Conservation (phyloP, 495 filamentous ascomycete genomes). For the Aspergillus incahuasiensis region DNA sequence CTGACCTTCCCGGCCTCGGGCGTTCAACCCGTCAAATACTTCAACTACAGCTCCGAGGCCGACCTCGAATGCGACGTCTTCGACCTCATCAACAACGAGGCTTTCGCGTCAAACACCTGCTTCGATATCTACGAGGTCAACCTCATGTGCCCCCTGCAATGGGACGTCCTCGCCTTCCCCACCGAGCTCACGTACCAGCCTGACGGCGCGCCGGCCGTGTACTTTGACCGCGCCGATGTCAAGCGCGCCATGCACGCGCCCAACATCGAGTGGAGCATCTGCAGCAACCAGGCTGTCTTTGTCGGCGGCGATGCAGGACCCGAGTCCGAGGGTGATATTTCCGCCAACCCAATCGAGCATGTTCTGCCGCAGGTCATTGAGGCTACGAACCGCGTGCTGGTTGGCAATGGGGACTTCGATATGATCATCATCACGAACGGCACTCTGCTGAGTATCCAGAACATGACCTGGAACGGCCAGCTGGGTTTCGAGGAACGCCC, state of each 20-base stretch:
- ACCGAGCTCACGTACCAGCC: conserved; percentile 36
- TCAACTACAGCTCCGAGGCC: conserved; percentile 22
- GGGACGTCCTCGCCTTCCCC: conserved; percentile 49
- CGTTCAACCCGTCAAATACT: conserved; percentile 33
- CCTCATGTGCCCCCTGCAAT: conserved; percentile 37
- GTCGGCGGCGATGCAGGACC: conserved; percentile 34
- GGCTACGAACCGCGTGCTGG: conserved; percentile 53
- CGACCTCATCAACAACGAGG: conserved; percentile 43
- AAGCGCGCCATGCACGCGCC: conserved; percentile 57
- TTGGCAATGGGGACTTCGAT: conserved; percentile 57
- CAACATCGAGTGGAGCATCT: conserved; percentile 40
- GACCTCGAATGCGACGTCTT: conserved; percentile 50
- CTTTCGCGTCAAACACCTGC: conserved; percentile 51
- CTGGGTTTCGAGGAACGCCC: conserved; percentile 54
- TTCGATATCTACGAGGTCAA: conserved; percentile 57
- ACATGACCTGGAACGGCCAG: conserved; percentile 63
- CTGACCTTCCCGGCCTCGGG: conserved; percentile 50
- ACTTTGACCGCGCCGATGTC: conserved; percentile 56
- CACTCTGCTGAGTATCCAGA: conserved; percentile 60
- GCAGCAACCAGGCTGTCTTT: conserved; percentile 40
- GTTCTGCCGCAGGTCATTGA: conserved; percentile 62
- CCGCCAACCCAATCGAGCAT: conserved; percentile 39
- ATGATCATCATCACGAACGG: conserved; percentile 58
- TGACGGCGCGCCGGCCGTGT: conserved; percentile 38
- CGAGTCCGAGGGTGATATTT: conserved; percentile 34